phyloP scores from a whole-genome alignment of 441 rosid species.

The Geranium incanum region DNA sequence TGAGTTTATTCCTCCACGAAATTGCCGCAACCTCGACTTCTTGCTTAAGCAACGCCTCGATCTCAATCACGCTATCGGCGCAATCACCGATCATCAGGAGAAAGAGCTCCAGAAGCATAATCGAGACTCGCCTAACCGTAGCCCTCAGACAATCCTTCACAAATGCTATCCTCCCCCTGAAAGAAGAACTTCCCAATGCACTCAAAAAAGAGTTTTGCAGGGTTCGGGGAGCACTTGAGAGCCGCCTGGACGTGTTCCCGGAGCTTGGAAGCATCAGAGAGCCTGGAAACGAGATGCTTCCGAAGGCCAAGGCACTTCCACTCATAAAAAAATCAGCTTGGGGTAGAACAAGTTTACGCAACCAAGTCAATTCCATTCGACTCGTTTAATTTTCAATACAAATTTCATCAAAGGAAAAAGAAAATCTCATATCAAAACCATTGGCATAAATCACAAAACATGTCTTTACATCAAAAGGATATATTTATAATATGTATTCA shows the following conservation, averaged over 20 bases:
- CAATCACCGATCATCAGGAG: conserved; percentile 26
- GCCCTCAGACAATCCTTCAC: conserved; percentile 39
- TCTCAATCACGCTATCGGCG: conserved; percentile 5
- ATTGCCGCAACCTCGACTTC: conserved; percentile 49
- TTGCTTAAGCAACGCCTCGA: conserved; percentile 24
- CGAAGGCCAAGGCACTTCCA: conserved; percentile 40
- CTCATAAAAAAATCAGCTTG: too few species aligned
- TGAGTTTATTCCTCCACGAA: conserved; percentile 58
- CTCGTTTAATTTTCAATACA: too few species aligned
- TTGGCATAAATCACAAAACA: too few species aligned
- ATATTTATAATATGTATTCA: too few species aligned
- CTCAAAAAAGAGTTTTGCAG: conserved; percentile 59
- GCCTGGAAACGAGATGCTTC: conserved; percentile 32
- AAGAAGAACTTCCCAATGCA: conserved; percentile 56
- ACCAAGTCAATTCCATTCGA: too few species aligned
- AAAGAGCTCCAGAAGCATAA: conserved; percentile 49
- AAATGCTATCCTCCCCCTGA: conserved; percentile 55
- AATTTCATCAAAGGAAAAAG: too few species aligned
- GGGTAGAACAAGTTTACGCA: too few species aligned
- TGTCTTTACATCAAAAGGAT: too few species aligned
- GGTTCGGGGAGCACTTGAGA: conserved; percentile 40
- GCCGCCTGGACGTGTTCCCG: conserved; percentile 45
- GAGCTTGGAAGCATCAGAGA: conserved; percentile 33
- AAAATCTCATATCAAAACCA: too few species aligned
- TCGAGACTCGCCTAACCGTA: conserved; percentile 44